Conservation (phyloP, 2,329 filamentous ascomycete species). For the Akanthomyces lecanii region DNA sequence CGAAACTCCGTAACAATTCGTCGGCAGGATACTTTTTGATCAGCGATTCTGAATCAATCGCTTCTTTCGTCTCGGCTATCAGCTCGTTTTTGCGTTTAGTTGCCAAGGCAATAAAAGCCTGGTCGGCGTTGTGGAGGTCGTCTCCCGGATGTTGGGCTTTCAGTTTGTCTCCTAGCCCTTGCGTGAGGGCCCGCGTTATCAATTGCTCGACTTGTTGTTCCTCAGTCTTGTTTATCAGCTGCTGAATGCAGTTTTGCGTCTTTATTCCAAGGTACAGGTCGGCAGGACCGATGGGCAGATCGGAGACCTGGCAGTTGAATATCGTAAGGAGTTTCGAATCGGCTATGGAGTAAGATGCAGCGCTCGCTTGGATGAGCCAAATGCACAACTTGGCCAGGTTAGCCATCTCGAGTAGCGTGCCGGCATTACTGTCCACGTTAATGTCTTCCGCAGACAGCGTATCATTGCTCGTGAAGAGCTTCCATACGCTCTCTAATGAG, state of each 20-base stretch:
- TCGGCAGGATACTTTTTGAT: constrained; percentile 38
- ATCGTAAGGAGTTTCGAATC: constrained; percentile 44
- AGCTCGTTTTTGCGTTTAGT: constrained; percentile 32
- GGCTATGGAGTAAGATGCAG: constrained; percentile 37
- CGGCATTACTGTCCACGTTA: constrained; percentile 31
- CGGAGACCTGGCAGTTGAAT: constrained; percentile 43
- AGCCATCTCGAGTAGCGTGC: constrained; percentile 40
- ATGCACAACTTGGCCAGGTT: constrained; percentile 46
- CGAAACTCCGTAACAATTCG: constrained; percentile 34
- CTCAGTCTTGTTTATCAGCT: constrained; percentile 46
- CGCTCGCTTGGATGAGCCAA: constrained; percentile 36
- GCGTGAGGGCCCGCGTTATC: constrained; percentile 52
- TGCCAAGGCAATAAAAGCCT: constrained; percentile 31
- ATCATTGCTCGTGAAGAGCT: constrained; percentile 31
- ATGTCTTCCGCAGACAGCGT: constrained; percentile 33
- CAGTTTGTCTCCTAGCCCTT: constrained; percentile 50
- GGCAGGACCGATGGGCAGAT: constrained; percentile 38
- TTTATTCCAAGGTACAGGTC: constrained; percentile 45
- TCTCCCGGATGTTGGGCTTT: constrained; percentile 30
- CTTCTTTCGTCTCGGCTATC: constrained; percentile 23
- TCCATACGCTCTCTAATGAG: constrained; percentile 32
- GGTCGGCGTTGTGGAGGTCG: constrained; percentile 33
- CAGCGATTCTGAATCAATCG: constrained; percentile 26
- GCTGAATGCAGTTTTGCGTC: constrained; percentile 49
- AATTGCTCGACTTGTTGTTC: constrained; percentile 48